A percentile compares a stretch with the other conserved stretches of the same genome.
Evolutionary conservation across 164 flowering plant genomes (phyloP).

Genomic region (Magnolia sinica): DNA sequence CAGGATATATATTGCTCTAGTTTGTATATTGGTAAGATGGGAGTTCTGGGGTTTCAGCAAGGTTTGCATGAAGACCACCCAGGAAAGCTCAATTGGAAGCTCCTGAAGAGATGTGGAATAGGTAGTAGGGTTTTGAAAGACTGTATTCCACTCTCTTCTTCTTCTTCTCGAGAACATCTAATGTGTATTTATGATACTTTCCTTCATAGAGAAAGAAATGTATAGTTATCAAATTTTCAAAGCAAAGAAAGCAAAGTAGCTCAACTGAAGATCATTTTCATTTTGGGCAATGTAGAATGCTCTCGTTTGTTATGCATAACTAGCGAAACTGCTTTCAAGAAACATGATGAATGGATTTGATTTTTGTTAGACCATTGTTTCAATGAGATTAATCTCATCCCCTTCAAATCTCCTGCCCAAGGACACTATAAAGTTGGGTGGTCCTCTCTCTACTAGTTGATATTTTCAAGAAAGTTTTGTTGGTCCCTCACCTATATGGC

Average conservation of each 20-base stretch:
- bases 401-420: neutral
- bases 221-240: neutral
- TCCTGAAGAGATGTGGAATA: neutral
- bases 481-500: slow-evolving; percentile 38
- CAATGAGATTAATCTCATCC: slow-evolving; percentile 12
- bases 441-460: slow-evolving; percentile 25
- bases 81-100: neutral
- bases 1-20: neutral
- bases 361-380: neutral
- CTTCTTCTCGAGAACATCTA: neutral
- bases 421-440: slow-evolving; percentile 19
- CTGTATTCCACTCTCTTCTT: neutral
- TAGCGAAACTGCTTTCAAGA: neutral
- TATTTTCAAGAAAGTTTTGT: slow-evolving; percentile 10
- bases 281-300: neutral
- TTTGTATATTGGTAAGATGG: neutral
- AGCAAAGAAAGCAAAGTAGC: neutral
- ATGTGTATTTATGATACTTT: neutral
- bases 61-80: neutral
- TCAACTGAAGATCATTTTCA: neutral
- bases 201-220: neutral
- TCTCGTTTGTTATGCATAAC: too few relatives aligned
- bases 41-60: neutral
- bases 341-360: neutral
- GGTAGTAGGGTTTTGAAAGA: neutral